phyloP scores from a whole-genome alignment of 805 yeast species.

The Wickerhamomyces chambardii region DNA sequence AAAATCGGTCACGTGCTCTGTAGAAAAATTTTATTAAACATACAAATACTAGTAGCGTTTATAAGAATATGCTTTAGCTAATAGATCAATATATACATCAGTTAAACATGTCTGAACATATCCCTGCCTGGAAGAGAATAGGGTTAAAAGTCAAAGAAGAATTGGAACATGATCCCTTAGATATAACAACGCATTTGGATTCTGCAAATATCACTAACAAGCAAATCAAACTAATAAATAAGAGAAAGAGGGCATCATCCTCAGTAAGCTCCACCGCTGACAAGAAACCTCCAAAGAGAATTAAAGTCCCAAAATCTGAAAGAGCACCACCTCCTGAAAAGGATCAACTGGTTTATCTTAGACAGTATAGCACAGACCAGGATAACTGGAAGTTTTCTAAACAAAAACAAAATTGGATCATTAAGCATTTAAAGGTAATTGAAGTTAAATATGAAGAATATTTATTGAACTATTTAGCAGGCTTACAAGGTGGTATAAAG shows the following conservation, averaged over 20 bases:
- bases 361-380: constrained; percentile 45
- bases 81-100: too few relatives aligned
- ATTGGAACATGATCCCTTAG: constrained; percentile 34
- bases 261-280: constrained; percentile 3
- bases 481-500: constrained; percentile 64
- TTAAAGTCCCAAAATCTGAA: constrained; percentile 58
- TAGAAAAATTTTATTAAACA: too few relatives aligned
- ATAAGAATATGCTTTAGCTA: too few relatives aligned
- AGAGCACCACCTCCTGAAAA: constrained; percentile 67
- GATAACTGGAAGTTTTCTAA: constrained; percentile 77
- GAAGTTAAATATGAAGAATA: constrained; percentile 44
- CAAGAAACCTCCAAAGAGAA: constrained; percentile 61
- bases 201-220: constrained; percentile 30
- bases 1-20: too few relatives aligned
- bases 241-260: constrained; percentile 6
- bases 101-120: constrained; percentile 13
- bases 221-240: constrained; percentile 30
- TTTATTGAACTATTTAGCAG: constrained; percentile 42
- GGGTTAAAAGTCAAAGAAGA: constrained; percentile 56
- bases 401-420: constrained; percentile 81
- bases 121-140: constrained; percentile 82
- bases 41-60: too few relatives aligned
- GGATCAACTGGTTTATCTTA: constrained; percentile 62
- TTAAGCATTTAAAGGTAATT: constrained; percentile 47
- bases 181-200: constrained; percentile 34